A percentile compares a stretch with the other conserved stretches of the same genome.
Conservation (phyloP, 768 basidiomycete species). For the Leccinum arenicola region DNA sequence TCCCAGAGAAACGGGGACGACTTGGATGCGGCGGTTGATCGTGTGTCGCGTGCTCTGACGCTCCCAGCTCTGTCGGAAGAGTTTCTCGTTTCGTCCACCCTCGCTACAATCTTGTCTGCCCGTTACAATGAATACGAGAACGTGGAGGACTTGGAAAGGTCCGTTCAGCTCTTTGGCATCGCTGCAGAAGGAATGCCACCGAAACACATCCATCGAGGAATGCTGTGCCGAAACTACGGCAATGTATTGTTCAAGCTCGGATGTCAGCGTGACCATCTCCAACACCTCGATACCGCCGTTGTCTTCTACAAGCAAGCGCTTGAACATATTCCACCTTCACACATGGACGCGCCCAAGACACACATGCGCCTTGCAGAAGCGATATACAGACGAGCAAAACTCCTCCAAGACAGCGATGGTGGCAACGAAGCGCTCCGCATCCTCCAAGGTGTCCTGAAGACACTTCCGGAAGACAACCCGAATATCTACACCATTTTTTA, state of each 20-base stretch:
- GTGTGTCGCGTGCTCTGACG: conserved; percentile 4
- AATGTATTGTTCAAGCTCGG: conserved; percentile 7
- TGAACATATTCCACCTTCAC: conserved; percentile 6
- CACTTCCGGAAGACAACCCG: conserved; percentile 9
- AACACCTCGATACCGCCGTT: conserved; percentile 11
- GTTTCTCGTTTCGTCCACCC: neutral
- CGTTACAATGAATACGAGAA: conserved; percentile 4
- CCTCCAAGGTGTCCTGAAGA: neutral
- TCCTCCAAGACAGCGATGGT: neutral
- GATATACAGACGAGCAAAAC: neutral
- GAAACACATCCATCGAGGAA: conserved; percentile 7
- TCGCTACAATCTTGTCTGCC: conserved; percentile 13
- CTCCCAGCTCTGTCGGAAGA: conserved; percentile 9
- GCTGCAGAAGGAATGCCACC: conserved; percentile 11
- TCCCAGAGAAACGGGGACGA: conserved; percentile 6
- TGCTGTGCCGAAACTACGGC: conserved; percentile 13
- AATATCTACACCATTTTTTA: neutral
- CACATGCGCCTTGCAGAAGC: conserved; percentile 1
- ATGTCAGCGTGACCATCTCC: neutral
- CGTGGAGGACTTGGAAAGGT: conserved; percentile 15
- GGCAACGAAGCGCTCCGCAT: neutral
- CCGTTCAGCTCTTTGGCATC: conserved; percentile 11
- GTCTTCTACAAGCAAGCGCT: conserved; percentile 6
- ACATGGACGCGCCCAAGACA: conserved; percentile 7
- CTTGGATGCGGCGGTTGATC: conserved; percentile 18